Base-by-base conservation (phyloP, 139 green algal species). In the Astrephomene gubernaculifera region DNA sequence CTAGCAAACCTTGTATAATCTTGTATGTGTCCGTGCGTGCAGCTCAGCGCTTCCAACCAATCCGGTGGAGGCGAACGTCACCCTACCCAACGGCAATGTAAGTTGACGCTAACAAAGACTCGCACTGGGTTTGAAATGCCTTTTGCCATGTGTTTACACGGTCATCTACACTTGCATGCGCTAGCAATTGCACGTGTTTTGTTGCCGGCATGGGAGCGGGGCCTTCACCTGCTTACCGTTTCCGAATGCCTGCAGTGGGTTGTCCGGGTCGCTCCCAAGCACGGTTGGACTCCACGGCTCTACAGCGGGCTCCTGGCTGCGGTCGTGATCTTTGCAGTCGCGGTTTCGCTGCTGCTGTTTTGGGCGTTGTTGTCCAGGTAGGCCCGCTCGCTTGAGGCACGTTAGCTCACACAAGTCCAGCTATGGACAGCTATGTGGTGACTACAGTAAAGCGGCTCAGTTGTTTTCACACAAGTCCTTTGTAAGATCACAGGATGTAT, bases 281-380 rank as follows among this genome's bases (percentile, higher is more conserved):
- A n/a, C 53, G 57, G 57, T 12, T 83, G 75, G 75, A 7, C 25
- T 12, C 75, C 75, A 6, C 9, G 3, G 2, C 72, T 57, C 60
- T 43, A 31, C 2, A n/a, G 33, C 29, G 57, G 57, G 4, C 7
- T 83, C 39, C 1, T 83, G 2, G 60, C 38, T 8, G 75, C 2
- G 5, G 75, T 72, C 35, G 43, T 83, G 29, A 0, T 83, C 0
- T 12, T 72, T 4, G 25, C 75, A 17, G 9, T 44, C 4, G 25
- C 43, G 19, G 25, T 72, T 10, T 31, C 60, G 3, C 2, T n/a
- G 6, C 57, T 83, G 53, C 65, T 52, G 35, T 72, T 83, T 2
- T 7, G n/a, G 19, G 39, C 44, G 2, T 39, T 83, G 39, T 19
- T 83, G 57, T 61, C 75, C 41, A 52, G 75, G 75, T 83, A 39